Base-by-base conservation (phyloP, 2,329 filamentous ascomycete species). In the Catunica adiposa region DNA sequence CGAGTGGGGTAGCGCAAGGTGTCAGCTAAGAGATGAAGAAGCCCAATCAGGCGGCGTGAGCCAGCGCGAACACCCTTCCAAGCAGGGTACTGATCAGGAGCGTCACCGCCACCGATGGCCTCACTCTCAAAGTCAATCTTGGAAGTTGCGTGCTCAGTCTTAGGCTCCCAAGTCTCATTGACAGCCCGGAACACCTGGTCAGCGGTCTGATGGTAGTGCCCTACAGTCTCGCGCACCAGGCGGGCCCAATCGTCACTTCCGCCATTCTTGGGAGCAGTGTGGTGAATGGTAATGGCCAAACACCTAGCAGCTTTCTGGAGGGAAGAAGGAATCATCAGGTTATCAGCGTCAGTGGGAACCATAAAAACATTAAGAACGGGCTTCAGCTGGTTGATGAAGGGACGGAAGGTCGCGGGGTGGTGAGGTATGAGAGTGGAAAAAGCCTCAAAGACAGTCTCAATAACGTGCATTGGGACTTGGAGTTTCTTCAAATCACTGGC, bases 341-440 rank as follows among this genome's bases (percentile, higher is more conserved):
- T 64, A 58, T 77, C 75, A 11, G 75, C 76, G 26, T 73, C 72
- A 3, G 83, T 84, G 1, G 83, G 81, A 2, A 81, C 80, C 54
- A 90, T 67, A 60, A 82, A 79, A 4, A 69, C 68, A 48, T 76
- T 72, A 44, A 83, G 69, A 20, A 84, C 72, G 11, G 75, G 70
- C 56, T 76, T 79, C 46, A 94, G 76, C 61, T 88, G 84, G 38
- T 76, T 73, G 58, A 79, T 75, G 64, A 83, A 86, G 0, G 87
- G 84, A 11, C 90, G 83, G 66, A 94, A 84, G 31, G 86, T 86
- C 5, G 88, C 86, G 29, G 87, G 83, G 66, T 94, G 89, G 54
- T 83, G 76, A n/a, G 85, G 83, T 31, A 94, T 70, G 34, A 96
- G 71, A 47, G 80, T 75, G 31, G 77, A 72, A 59, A 95, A 81